A percentile compares a stretch with the other conserved stretches of the same genome.
These are phyloP conservation scores for Scheffersomyces spartinae DNA, from an alignment of 805 yeast genomes.

Conservation along the genomic window DNA sequence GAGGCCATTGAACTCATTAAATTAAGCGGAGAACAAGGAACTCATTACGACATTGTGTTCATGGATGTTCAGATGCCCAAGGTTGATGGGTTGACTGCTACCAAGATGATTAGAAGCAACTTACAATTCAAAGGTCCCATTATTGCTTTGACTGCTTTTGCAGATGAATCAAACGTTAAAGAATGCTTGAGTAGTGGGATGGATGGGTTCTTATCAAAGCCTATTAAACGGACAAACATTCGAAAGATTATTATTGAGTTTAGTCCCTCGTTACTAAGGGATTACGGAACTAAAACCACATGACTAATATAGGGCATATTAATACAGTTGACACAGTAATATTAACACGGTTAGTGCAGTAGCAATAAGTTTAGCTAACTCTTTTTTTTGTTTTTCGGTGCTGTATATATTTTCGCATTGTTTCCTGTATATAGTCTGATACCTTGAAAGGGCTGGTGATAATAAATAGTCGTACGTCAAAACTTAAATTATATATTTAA, in stretches of 20 bases:
- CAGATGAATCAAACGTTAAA: slow-evolving; percentile 80
- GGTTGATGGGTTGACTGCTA: slow-evolving; percentile 81
- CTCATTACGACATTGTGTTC: slow-evolving; percentile 59
- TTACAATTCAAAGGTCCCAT: slow-evolving; percentile 60
- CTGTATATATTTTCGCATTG: no score
- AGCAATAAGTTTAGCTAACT: no score
- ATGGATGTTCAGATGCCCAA: slow-evolving; percentile 99
- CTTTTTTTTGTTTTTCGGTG: no score
- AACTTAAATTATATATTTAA: no score
- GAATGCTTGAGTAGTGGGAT: slow-evolving; percentile 86
- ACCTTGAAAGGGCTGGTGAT: no score
- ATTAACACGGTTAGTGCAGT: no score
- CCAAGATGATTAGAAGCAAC: slow-evolving; percentile 57
- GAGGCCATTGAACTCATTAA: slow-evolving; percentile 70
- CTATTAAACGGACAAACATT: slow-evolving; percentile 63
- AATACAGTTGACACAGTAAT: no score
- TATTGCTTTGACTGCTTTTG: slow-evolving; percentile 91
- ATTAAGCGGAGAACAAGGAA: slow-evolving; percentile 27
- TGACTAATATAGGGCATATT: no score
- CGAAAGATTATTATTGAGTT: slow-evolving; percentile 42
- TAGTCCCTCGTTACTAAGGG: slow-evolving; percentile 23
- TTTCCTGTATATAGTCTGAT: no score
- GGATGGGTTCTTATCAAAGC: slow-evolving; percentile 85
- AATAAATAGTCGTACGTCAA: no score
- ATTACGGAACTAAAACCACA: no score